Conservation (phyloP, 345 rosid species). For the Schrenkiella parvula region DNA sequence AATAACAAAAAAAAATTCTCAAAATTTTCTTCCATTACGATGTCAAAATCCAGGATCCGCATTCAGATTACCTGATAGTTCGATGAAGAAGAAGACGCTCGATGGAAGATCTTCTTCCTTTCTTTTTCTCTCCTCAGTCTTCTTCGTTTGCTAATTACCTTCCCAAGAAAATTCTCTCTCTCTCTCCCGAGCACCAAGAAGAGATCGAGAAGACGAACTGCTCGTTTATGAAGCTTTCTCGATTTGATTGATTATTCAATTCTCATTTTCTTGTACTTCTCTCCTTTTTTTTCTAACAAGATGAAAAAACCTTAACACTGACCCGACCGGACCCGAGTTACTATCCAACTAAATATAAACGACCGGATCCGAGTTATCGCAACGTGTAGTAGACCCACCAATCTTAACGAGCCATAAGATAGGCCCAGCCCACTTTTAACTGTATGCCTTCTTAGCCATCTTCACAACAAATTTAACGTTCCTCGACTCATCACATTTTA, state of each 20-base stretch:
- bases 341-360: background rate
- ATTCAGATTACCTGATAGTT: conserved; percentile 32
- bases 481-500: no score
- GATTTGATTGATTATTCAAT: conserved; percentile 31
- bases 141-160: background rate
- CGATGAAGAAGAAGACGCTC: conserved; percentile 19
- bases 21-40: background rate
- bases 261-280: background rate
- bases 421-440: no score
- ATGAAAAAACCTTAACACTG: background rate
- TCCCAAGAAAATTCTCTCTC: conserved; percentile 11
- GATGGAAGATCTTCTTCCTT: conserved; percentile 30
- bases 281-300: background rate
- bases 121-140: background rate
- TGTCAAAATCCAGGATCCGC: conserved; percentile 9
- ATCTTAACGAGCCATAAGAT: background rate
- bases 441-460: no score
- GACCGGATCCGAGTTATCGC: background rate
- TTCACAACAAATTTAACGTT: no score
- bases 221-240: conserved; percentile 22
- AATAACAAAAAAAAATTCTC: background rate
- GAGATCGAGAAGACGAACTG: conserved; percentile 32
- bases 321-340: background rate
- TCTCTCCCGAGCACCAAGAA: conserved; percentile 31
- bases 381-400: background rate